These are phyloP conservation scores for Oryza meridionalis DNA, from an alignment of 176 grass and related monocot species.

Conservation along the genomic window DNA sequence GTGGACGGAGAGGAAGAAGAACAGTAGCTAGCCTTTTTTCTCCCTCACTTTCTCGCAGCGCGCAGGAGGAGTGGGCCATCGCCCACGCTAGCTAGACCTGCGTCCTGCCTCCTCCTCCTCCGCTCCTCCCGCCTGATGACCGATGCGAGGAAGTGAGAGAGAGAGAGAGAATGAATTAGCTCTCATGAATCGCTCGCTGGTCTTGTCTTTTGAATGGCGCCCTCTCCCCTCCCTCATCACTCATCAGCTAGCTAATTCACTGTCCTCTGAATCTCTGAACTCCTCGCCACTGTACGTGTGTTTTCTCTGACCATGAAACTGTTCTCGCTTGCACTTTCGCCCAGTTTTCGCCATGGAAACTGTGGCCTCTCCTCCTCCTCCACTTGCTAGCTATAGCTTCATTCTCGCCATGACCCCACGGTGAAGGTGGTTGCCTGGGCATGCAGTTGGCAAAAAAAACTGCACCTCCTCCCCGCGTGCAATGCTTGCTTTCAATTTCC, in stretches of 20 bases:
- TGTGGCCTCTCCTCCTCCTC: background rate
- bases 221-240: background rate
- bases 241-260: no score
- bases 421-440: background rate
- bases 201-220: conserved; percentile 51
- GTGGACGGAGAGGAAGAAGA: conserved; percentile 48
- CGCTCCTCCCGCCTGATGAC: background rate
- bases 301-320: background rate
- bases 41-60: conserved; percentile 13
- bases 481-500: conserved; percentile 41
- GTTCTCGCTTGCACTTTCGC: conserved; percentile 31
- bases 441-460: background rate
- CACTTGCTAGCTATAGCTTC: background rate
- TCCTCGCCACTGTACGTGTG: conserved; percentile 6
- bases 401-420: conserved; percentile 12
- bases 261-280: background rate
- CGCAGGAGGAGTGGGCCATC: background rate
- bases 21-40: conserved; percentile 61
- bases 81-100: background rate
- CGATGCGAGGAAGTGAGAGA: conserved; percentile 20
- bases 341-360: conserved; percentile 18
- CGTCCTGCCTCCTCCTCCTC: background rate
- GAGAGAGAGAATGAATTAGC: conserved; percentile 7
- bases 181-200: conserved; percentile 40
- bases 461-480: conserved; percentile 18